Evolutionary conservation across 495 filamentous ascomycete species (phyloP).

Genomic region (Neurospora sp.): DNA sequence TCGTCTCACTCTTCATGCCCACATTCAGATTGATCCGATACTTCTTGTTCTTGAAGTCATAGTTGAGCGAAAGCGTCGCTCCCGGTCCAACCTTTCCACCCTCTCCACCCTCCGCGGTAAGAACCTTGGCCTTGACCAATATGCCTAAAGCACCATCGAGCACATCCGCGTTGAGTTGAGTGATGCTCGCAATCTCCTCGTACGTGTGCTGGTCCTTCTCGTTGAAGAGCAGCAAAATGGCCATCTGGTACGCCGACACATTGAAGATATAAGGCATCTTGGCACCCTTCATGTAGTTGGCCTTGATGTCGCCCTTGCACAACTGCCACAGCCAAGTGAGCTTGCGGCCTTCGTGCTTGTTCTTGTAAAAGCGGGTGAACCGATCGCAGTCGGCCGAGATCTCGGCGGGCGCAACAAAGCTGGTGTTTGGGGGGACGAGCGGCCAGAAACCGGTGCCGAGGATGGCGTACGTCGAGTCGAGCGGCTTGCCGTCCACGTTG

Average conservation of each 20-base stretch:
- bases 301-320: slow-evolving; percentile 93
- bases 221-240: slow-evolving; percentile 92
- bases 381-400: slow-evolving; percentile 79
- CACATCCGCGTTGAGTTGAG: slow-evolving; percentile 64
- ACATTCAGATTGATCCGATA: slow-evolving; percentile 94
- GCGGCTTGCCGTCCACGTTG: slow-evolving; percentile 16
- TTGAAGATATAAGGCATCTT: slow-evolving; percentile 96
- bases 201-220: slow-evolving; percentile 77
- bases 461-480: slow-evolving; percentile 76
- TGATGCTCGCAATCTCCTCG: slow-evolving; percentile 73
- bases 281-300: slow-evolving; percentile 77
- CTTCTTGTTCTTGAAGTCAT: slow-evolving; percentile 96
- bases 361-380: slow-evolving; percentile 84
- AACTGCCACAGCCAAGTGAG: slow-evolving; percentile 97
- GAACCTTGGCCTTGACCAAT: slow-evolving; percentile 82
- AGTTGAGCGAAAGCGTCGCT: slow-evolving; percentile 71
- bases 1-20: slow-evolving; percentile 85
- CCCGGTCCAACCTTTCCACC: slow-evolving; percentile 65
- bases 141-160: slow-evolving; percentile 78
- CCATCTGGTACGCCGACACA: slow-evolving; percentile 96
- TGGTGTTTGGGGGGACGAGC: slow-evolving; percentile 69
- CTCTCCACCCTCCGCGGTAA: slow-evolving; percentile 51
- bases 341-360: slow-evolving; percentile 94
- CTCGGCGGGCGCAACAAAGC: slow-evolving; percentile 75
- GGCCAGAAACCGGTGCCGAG: slow-evolving; percentile 98